Evolutionary conservation across 495 filamentous ascomycete species (phyloP).

Genomic region (Penicillium pancosmium): DNA sequence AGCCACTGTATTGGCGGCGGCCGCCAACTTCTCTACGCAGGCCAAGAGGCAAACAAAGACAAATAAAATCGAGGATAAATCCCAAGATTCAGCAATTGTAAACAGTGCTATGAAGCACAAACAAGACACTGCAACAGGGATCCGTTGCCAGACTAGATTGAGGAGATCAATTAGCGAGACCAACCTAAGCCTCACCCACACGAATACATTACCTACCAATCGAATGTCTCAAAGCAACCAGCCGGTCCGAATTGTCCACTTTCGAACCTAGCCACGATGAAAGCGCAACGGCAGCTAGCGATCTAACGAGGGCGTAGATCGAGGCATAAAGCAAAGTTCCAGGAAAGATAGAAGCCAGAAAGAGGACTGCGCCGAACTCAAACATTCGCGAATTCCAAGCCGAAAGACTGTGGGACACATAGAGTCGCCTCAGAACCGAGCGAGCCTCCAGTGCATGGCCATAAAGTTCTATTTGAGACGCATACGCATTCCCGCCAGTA

Average conservation of each 20-base stretch:
- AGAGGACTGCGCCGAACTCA: conserved; percentile 66
- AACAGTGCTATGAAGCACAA: conserved; percentile 32
- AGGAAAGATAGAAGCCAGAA: conserved; percentile 60
- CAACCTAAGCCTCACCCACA: conserved; percentile 3
- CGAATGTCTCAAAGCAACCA: conserved; percentile 51
- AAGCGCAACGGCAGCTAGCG: conserved; percentile 30
- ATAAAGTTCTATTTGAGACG: background rate
- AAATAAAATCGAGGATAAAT: conserved; percentile 40
- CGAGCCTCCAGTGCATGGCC: conserved; percentile 7
- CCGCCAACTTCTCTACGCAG: conserved; percentile 58
- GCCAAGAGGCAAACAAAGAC: conserved; percentile 49
- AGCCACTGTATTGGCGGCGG: conserved; percentile 59
- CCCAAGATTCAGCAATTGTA: conserved; percentile 8
- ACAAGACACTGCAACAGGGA: conserved; percentile 43
- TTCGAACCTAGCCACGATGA: conserved; percentile 50
- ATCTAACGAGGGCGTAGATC: conserved; percentile 41
- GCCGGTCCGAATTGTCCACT: conserved; percentile 48
- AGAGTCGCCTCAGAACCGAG: conserved; percentile 40
- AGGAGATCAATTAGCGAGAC: background rate
- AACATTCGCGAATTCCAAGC: conserved; percentile 74
- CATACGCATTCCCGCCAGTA: background rate
- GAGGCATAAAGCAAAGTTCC: conserved; percentile 53
- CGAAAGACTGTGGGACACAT: conserved; percentile 65
- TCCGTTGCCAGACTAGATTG: conserved; percentile 38
- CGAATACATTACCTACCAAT: conserved; percentile 39